Evolutionary conservation across 352 stramenopile genomes (phyloP), one percentile per base, ranked within the genome.

Genomic region (Globisporangium camurandrum): DNA sequence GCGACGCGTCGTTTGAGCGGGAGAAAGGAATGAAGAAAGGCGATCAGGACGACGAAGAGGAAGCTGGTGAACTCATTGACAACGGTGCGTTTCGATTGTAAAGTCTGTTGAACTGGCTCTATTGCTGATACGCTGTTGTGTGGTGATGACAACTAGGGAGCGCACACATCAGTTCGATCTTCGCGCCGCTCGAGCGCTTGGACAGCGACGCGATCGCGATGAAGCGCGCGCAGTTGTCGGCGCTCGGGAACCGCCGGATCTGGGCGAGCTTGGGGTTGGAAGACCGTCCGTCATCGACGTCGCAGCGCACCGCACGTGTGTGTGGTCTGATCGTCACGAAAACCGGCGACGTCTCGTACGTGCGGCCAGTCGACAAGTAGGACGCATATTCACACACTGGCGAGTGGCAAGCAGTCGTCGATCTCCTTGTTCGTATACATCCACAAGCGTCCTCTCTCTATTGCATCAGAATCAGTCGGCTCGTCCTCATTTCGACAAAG

Each of bases 191-290:
- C 17, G 77, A 87, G 33, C 79, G 62, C 42, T 89, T 90, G 46
- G 71, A 88, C 46, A 86, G 86, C 48, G 78, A 93, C 30, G 72
- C 79, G 8, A 74, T 93, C 23, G 78, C 82, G n/a, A 75, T 75
- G 16, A 93, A 93, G 46, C 79, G 82, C 17, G 76, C 79, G 11
- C 76, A 91, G 50, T 62, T 93, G 7, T 62, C 75, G 28, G 76
- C 75, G 27, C 60, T 90, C 4, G 77, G 73, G 28, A 93, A 91
- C 31, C 76, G 78, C 12, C 74, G 82, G 19, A 90, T 93, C 36
- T 93, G 82, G 82, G 75, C 82, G 38, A 93, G 77, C 46, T 67
- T 93, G 11, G 82, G 82, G n/a, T 57, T 93, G 5, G 74, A 91
- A 54, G 82, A 93, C 51, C n/a, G n/a, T n/a, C n/a, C n/a, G n/a